Evolutionary conservation across 2,329 filamentous ascomycete species (phyloP), one percentile per base, ranked within the genome.

Genomic region (Didymosphaeria variabile): DNA sequence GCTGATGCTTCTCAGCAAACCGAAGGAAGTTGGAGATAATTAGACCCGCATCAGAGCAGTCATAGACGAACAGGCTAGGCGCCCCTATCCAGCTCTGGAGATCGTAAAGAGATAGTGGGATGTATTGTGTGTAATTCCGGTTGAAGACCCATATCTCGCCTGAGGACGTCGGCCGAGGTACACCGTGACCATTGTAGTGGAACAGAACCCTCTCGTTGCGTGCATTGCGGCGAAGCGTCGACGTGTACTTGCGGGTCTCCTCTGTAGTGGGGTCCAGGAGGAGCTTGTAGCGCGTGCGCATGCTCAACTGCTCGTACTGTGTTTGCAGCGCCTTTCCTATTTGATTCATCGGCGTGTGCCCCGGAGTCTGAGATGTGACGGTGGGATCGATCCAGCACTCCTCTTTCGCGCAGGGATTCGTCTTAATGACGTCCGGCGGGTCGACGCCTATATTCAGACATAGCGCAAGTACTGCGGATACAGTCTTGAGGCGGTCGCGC

Each of bases 121-220:
- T 99, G 76, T 99, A 99, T 79, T 99, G 95, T 0, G 95, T 99
- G 77, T 97, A 99, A 68, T 93, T 98, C 70, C 95, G 94, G 80
- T 99, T 99, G 79, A 99, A 99, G 5, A 98, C 96, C 95, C 95
- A 99, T 21, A 99, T 97, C 78, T 99, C 95, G 15, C 95, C 95
- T 5, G 94, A 97, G 3, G 91, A 89, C 0, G 95, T 99, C 3
- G 95, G 95, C 73, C 97, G 93, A 1, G 95, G 95, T 12, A 99
- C 95, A 50, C 95, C 95, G 77, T 99, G 95, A 17, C 95, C 95
- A 72, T 99, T 99, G 84, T 99, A 99, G 77, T 99, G 95, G 71
- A 99, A 92, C n/a, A 99, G 83, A 1, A 99, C 93, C 53, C 95
- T 86, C 81, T 99, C 95, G 60, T 97, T 94, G 78, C 97, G 97